Evolutionary conservation across 345 rosid species (phyloP), one percentile per base, ranked within the genome.

Genomic region (Bretschneidera sinensis): DNA sequence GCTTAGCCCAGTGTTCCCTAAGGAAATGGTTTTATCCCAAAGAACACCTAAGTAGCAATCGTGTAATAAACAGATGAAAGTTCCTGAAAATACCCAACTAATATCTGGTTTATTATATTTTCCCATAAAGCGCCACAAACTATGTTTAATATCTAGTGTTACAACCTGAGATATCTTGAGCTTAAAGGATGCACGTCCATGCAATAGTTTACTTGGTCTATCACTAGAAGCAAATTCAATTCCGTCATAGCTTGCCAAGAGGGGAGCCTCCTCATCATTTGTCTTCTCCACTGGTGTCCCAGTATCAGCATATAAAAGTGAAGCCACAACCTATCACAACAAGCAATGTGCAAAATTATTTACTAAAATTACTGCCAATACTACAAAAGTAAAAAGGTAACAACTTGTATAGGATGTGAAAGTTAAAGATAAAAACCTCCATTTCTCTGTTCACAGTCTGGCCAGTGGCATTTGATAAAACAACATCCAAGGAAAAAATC

Each of bases 131-230:
- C 23, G 50, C 21, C 51, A 57, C 34, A 59, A 55, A 48, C 69
- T 24, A 51, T n/a, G 18, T 21, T 51, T 54, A 6, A 14, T 20
- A 56, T 63, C 24, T 50, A 49, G 55, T 54, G 31, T 48, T 50
- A 64, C 24, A 47, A 87, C 96, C 97, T 87, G 88, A 67, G 96
- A 84, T 62, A 87, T 85, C 71, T 85, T 85, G 65, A 91, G 84
- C 75, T 82, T 85, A 62, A 91, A 85, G 66, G 96, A 82, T 52
- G 91, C 86, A n/a, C 77, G 79, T 35, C 97, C 96, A 7, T 80
- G 76, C 71, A 77, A 56, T 59, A 87, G 50, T 74, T 71, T 82
- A 76, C 76, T 72, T 9, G 88, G 91, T 66, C 77, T 80, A 62
- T 85, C 86, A 54, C 51, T 68, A 48, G 91, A 80, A 59, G 85